Evolutionary conservation across 2,329 filamentous ascomycete species (phyloP), one percentile per base, ranked within the genome.

Genomic region (Didymella glomerata): DNA sequence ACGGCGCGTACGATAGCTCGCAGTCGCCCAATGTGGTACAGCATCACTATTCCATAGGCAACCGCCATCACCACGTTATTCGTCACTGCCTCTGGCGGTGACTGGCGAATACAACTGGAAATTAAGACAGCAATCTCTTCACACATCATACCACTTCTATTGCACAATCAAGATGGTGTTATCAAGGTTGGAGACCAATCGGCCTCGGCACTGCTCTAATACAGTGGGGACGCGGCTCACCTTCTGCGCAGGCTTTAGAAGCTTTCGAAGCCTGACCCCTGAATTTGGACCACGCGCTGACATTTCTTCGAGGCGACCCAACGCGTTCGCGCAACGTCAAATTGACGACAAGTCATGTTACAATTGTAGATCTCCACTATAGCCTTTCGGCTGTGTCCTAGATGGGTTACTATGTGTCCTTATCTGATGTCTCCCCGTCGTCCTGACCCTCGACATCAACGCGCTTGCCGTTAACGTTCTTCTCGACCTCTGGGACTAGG

Each of bases 401-500:
- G 67, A 54, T 63, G 63, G 54, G 65, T 60, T 34, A 57, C 67
- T 68, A 69, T 48, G 67, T 63, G 42, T 80, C 79, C 57, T 76
- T 77, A 48, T 79, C 79, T 46, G 67, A 69, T 27, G 63, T 63
- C 22, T 76, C 74, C 38, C 75, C 72, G 63, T 83, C 81, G 60
- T 82, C 80, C 66, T 84, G 81, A 61, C 89, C 91, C 76, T 97
- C 93, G 25, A 84, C 82, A 27, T 78, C 68, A 11, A 97, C 86
- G 48, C 89, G 83, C 68, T 82, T 83, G 3, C 94, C 94, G 66
- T 92, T 79, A 5, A 97, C 89, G 52, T 89, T 89, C 74, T 86
- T 80, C 73, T 91, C 86, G 3, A 97, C 91, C 74, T 97, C 92
- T 0, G 84, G 79, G 14, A 96, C 85, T 62, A 97, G 78, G 49